Evolutionary conservation across 73 alveolate species (phyloP).

Genomic region (Vitrella brassicaformis): DNA sequence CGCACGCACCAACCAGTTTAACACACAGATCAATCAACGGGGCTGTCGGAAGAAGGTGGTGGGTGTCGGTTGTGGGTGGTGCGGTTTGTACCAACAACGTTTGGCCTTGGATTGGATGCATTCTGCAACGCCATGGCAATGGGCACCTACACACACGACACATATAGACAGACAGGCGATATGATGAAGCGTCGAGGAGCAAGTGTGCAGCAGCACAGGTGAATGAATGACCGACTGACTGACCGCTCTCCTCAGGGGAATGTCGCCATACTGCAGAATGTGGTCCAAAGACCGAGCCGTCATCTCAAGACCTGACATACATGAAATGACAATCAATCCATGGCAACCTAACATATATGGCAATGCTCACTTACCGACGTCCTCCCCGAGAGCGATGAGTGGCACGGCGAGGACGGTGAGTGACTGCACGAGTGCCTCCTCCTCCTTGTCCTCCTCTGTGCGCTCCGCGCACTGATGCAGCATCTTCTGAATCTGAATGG

Average conservation of each 20-base stretch:
- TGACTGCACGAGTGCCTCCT: slow-evolving; percentile 41
- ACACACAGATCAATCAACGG: too few relatives aligned
- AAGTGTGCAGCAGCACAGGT: too few relatives aligned
- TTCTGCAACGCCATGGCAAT: slow-evolving; percentile 76
- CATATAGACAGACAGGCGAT: too few relatives aligned
- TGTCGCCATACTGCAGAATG: slow-evolving; percentile 86
- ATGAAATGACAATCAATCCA: too few relatives aligned
- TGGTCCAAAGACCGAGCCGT: slow-evolving; percentile 75
- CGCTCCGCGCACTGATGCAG: slow-evolving; percentile 86
- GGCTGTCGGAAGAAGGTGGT: too few relatives aligned
- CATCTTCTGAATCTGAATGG: too few relatives aligned
- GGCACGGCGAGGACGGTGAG: slow-evolving; percentile 82
- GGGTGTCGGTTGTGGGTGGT: too few relatives aligned
- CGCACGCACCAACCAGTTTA: too few relatives aligned
- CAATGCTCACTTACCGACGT: slow-evolving; percentile 48
- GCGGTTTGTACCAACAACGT: not conserved
- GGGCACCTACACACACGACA: too few relatives aligned
- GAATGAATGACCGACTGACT: too few relatives aligned
- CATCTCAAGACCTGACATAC: slow-evolving; percentile 63
- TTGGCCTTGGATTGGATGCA: slow-evolving; percentile 74
- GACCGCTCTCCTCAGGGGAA: slow-evolving; percentile 71
- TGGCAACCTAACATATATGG: too few relatives aligned
- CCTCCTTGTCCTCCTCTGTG: slow-evolving; percentile 64
- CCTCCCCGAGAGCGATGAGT: slow-evolving; percentile 87
- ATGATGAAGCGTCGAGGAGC: too few relatives aligned